phyloP scores from a whole-genome alignment of 352 stramenopile genomes.

The Phytopythium vexans region DNA sequence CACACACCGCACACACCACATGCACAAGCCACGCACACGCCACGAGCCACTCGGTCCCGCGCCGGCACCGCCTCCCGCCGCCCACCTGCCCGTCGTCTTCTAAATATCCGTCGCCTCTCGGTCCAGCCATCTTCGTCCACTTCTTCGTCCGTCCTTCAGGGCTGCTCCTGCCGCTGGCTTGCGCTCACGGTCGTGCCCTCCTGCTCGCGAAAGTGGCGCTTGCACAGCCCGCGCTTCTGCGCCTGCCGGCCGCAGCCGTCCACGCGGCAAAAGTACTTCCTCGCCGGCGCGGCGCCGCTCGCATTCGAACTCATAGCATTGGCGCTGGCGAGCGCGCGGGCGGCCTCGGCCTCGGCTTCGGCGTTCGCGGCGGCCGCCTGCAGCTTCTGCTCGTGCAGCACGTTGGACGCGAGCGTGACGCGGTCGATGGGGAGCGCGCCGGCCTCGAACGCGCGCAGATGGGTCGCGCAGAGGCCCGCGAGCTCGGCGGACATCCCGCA shows the following conservation, averaged over 20 bases:
- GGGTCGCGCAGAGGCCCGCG: constrained; percentile 40
- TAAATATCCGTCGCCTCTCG: too few species aligned
- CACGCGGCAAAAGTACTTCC: constrained; percentile 67
- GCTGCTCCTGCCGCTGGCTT: constrained; percentile 1
- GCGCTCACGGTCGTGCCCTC: constrained; percentile 11
- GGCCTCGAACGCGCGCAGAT: constrained; percentile 46
- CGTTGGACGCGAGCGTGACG: constrained; percentile 44
- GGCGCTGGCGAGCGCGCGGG: constrained; percentile 10
- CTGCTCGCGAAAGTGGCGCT: constrained; percentile 57
- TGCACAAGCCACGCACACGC: too few species aligned
- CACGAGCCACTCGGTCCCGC: too few species aligned
- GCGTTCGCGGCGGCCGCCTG: constrained; percentile 17
- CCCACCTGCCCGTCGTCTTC: too few species aligned
- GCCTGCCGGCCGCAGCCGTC: constrained; percentile 62
- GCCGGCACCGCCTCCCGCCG: too few species aligned
- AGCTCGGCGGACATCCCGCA: constrained; percentile 22
- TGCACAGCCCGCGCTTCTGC: constrained; percentile 59
- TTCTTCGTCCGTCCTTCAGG: too few species aligned
- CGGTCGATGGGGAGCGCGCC: constrained; percentile 58
- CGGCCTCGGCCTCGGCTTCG: constrained; percentile 8
- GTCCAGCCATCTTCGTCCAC: too few species aligned
- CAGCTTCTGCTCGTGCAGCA: constrained; percentile 17
- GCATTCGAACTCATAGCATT: constrained; percentile 17
- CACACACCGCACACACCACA: too few species aligned
- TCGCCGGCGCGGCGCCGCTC: constrained; percentile 17